Conservation (phyloP, 2,329 filamentous ascomycete genomes). For the Fusarium miscanthi region DNA sequence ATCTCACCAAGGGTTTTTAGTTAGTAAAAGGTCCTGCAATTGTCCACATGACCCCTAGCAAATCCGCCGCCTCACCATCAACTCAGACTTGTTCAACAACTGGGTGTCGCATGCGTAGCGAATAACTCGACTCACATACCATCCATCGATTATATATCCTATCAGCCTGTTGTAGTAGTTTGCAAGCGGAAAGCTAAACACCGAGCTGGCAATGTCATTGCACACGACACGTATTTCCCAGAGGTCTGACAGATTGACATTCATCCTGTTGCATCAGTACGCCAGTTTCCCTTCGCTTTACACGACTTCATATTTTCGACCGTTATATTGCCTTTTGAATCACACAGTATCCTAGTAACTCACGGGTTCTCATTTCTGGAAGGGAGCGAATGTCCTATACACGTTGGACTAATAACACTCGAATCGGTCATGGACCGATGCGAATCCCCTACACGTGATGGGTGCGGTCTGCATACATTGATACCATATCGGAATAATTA, state of each 20-base stretch:
- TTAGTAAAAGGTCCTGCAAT: accelerated
- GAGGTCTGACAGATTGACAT: not conserved
- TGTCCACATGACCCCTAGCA: accelerated
- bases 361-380: too few species aligned
- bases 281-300: not conserved
- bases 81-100: not conserved
- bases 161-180: too few species aligned
- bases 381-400: not conserved
- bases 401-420: not conserved
- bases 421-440: not conserved
- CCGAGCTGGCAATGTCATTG: too few species aligned
- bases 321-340: accelerated
- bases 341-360: accelerated
- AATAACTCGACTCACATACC: not conserved
- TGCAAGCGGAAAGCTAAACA: too few species aligned
- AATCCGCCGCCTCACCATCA: accelerated
- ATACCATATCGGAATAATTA: accelerated
- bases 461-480: too few species aligned
- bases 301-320: not conserved
- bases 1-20: constrained; percentile 23
- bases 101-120: accelerated
- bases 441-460: not conserved
- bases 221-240: not conserved
- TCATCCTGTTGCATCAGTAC: not conserved
- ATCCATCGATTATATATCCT: too few species aligned